A percentile compares a stretch with the other conserved stretches of the same genome.
Conservation (phyloP, 805 yeast genomes). For the Suhomyces xylopsoci region DNA sequence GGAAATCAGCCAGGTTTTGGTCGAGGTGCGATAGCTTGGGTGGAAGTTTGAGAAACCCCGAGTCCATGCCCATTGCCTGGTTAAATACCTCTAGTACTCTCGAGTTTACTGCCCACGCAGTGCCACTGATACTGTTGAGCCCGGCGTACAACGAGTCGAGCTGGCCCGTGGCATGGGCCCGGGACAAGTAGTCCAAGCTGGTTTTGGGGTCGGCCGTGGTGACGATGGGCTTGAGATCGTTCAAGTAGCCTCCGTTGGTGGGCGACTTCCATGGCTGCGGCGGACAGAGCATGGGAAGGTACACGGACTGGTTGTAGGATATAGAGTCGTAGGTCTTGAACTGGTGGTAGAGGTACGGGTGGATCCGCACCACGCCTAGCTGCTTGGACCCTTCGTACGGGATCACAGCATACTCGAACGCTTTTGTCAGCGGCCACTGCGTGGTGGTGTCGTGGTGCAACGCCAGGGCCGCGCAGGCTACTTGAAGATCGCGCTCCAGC, state of each 20-base stretch:
- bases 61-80: slow-evolving; percentile 13
- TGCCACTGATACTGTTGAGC: slow-evolving; percentile 26
- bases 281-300: slow-evolving; percentile 38
- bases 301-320: slow-evolving; percentile 12
- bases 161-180: slow-evolving; percentile 32
- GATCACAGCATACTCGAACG: slow-evolving; percentile 3
- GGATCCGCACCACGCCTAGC: slow-evolving; percentile 20
- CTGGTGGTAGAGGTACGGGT: slow-evolving; percentile 20
- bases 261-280: slow-evolving; percentile 37
- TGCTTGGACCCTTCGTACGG: background rate
- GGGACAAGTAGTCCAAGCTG: slow-evolving; percentile 18
- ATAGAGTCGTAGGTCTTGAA: slow-evolving; percentile 11
- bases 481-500: slow-evolving; percentile 6
- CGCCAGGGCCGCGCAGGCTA: slow-evolving; percentile 2
- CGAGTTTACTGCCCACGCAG: slow-evolving; percentile 37
- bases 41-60: slow-evolving; percentile 28
- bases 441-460: background rate
- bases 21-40: slow-evolving; percentile 8
- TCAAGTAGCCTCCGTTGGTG: slow-evolving; percentile 33
- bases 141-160: slow-evolving; percentile 26
- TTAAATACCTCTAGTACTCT: slow-evolving; percentile 21
- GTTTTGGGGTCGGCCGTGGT: slow-evolving; percentile 14
- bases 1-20: slow-evolving; percentile 7
- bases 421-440: background rate
- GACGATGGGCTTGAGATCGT: slow-evolving; percentile 23